These are phyloP conservation scores for Rubia tinctorum DNA, from an alignment of 305 asterid genomes.

Conservation along the genomic window DNA sequence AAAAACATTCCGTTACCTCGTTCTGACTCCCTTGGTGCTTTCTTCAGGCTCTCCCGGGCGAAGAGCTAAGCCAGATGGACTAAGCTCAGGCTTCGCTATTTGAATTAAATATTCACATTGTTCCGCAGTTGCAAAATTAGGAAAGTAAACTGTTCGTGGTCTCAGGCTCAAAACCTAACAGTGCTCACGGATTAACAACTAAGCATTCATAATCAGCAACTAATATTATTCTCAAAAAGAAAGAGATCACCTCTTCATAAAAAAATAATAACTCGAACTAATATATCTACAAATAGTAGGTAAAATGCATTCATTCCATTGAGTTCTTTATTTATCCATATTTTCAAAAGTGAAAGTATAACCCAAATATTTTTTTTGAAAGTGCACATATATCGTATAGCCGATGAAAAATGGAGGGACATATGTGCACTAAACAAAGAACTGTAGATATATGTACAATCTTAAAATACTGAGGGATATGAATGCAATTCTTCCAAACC, in stretches of 20 bases:
- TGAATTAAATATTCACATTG: constrained; percentile 64
- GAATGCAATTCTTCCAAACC: no score
- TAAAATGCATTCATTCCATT: no score
- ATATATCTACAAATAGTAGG: no score
- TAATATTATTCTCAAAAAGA: constrained; percentile 5
- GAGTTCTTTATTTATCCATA: no score
- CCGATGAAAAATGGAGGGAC: no score
- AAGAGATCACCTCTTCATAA: not conserved
- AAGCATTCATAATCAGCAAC: not conserved
- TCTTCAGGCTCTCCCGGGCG: constrained; percentile 87
- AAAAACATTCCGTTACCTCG: constrained; percentile 47
- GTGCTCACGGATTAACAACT: not conserved
- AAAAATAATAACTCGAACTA: no score
- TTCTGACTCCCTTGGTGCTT: constrained; percentile 79
- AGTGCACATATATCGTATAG: no score
- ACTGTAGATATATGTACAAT: no score
- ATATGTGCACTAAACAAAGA: no score
- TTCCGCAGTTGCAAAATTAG: constrained; percentile 79
- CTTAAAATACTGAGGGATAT: no score
- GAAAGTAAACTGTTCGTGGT: constrained; percentile 83
- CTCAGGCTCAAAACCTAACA: constrained; percentile 82
- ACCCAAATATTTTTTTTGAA: no score
- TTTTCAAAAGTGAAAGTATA: no score
- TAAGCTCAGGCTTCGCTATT: constrained; percentile 53
- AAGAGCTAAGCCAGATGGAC: constrained; percentile 77